Evolutionary conservation across 441 rosid genomes (phyloP).

Genomic region (Populus hybrid): DNA sequence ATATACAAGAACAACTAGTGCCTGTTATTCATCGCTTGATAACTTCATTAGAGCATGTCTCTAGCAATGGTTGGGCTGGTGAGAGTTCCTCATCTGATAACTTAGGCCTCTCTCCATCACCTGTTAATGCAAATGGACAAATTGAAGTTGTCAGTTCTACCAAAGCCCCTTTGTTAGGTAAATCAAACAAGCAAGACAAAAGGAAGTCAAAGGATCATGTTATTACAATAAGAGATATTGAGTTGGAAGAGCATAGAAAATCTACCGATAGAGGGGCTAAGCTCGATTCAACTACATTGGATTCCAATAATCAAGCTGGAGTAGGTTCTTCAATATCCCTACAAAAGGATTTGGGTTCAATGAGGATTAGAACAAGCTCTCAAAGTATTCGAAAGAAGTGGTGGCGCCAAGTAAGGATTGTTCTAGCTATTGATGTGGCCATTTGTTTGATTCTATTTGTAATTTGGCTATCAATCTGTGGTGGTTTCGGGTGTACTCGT

Average conservation of each 20-base stretch:
- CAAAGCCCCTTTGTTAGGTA: constrained; percentile 69
- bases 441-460: constrained; percentile 57
- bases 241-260: constrained; percentile 57
- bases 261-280: constrained; percentile 56
- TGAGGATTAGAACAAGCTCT: constrained; percentile 56
- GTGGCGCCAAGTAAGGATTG: constrained; percentile 67
- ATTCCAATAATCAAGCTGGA: constrained; percentile 39
- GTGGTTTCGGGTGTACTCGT: constrained; percentile 52
- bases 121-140: constrained; percentile 40
- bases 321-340: constrained; percentile 42
- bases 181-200: constrained; percentile 57
- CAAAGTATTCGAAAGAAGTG: constrained; percentile 62
- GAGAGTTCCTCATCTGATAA: constrained; percentile 35
- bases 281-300: constrained; percentile 36
- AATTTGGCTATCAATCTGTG: constrained; percentile 69
- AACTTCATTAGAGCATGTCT: constrained; percentile 56
- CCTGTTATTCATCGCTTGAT: constrained; percentile 65
- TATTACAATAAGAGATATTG: constrained; percentile 51
- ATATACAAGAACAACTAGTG: constrained; percentile 60
- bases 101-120: constrained; percentile 45
- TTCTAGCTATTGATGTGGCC: constrained; percentile 74
- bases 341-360: constrained; percentile 61
- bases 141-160: constrained; percentile 52
- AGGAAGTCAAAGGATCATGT: constrained; percentile 67
- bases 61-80: constrained; percentile 38